phyloP scores from a whole-genome alignment of 805 yeast species.

The Diddensiella caesifluorescens region DNA sequence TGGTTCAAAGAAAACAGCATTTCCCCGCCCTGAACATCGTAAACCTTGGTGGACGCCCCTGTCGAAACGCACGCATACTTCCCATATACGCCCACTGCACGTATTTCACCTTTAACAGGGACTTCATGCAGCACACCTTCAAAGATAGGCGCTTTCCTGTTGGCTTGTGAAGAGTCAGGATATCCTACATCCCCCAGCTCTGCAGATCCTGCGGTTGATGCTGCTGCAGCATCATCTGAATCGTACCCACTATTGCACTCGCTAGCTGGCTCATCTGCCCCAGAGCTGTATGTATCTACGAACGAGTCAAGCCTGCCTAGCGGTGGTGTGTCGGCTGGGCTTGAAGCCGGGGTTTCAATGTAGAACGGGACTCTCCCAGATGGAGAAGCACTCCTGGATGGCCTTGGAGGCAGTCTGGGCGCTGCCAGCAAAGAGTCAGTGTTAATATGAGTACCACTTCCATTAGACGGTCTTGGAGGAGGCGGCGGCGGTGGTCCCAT shows the following conservation, averaged over 20 bases:
- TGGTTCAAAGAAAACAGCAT: conserved; percentile 24
- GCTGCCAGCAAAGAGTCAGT: conserved; percentile 3
- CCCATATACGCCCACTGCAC: conserved; percentile 22
- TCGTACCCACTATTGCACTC: neutral
- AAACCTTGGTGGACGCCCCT: conserved; percentile 21
- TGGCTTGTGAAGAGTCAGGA: conserved; percentile 31
- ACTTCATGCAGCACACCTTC: conserved; percentile 24
- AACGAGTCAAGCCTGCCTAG: neutral
- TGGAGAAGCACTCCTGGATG: conserved; percentile 9
- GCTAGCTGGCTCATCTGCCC: neutral
- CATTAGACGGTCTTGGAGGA: conserved; percentile 12
- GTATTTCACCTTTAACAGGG: conserved; percentile 22
- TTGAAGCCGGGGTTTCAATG: neutral
- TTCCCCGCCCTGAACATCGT: conserved; percentile 22
- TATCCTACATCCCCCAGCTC: conserved; percentile 3
- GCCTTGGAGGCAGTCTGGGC: conserved; percentile 9
- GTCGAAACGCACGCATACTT: conserved; percentile 20
- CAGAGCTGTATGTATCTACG: neutral
- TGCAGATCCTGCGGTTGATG: neutral
- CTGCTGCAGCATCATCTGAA: neutral
- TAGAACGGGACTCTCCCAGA: neutral
- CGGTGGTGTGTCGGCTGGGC: neutral
- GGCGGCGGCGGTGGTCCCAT: conserved; percentile 8
- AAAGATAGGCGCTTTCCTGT: conserved; percentile 28
- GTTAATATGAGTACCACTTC: neutral